Conservation (phyloP, 1,139 yeast genomes). For the Pneumocystis carinii region DNA sequence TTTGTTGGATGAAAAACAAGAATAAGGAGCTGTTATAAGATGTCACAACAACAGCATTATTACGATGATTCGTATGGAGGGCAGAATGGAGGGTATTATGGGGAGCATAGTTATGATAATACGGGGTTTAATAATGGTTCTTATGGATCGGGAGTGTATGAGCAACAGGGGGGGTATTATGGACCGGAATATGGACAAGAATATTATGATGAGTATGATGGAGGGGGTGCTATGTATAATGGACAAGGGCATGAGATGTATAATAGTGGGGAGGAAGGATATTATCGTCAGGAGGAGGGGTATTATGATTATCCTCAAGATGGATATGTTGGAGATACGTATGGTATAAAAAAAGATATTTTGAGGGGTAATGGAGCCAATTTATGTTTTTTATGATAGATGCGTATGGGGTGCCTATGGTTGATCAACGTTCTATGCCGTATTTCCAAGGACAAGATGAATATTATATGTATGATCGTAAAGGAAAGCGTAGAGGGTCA, state of each 20-base stretch:
- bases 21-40: background rate
- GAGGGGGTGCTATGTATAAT: conserved; percentile 23
- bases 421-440: conserved; percentile 16
- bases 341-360: conserved; percentile 15
- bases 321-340: conserved; percentile 24
- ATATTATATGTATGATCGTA: conserved; percentile 12
- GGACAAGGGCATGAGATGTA: conserved; percentile 18
- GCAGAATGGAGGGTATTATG: conserved; percentile 1
- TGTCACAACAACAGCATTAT: conserved; percentile 11
- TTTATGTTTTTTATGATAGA: conserved; percentile 11
- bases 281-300: conserved; percentile 11
- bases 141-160: conserved; percentile 20
- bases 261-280: conserved; percentile 7
- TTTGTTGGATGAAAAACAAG: background rate
- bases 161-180: conserved; percentile 14
- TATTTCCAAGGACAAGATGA: conserved; percentile 15
- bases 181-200: conserved; percentile 14
- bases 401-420: conserved; percentile 15
- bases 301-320: conserved; percentile 20
- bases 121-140: conserved; percentile 18
- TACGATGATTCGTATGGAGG: conserved; percentile 14
- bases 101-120: conserved; percentile 7
- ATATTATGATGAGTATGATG: conserved; percentile 20
- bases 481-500: conserved; percentile 20
- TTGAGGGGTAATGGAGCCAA: background rate